These are phyloP conservation scores for Lasiosphaeria ovina DNA, from an alignment of 495 filamentous ascomycete species.

Conservation along the genomic window DNA sequence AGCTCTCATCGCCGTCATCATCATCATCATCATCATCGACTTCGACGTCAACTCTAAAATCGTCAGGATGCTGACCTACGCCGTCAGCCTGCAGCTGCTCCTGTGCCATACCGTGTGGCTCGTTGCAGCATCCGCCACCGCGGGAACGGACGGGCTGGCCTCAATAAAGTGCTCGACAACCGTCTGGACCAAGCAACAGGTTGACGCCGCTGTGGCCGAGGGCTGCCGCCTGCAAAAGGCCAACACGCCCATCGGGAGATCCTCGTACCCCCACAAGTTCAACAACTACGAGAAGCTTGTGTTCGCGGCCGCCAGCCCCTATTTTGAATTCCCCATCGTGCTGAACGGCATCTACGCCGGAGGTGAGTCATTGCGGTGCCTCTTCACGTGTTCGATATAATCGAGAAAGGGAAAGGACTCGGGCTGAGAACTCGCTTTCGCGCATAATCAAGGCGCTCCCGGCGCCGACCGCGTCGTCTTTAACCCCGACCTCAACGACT, in stretches of 20 bases:
- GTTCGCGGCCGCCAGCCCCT: constrained; percentile 20
- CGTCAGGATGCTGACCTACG: background rate
- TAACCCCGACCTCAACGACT: constrained; percentile 11
- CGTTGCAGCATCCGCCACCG: constrained; percentile 7
- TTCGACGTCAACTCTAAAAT: no score
- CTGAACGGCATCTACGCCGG: constrained; percentile 1
- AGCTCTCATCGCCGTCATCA: no score
- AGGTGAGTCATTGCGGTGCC: background rate
- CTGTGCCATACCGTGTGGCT: constrained; percentile 15
- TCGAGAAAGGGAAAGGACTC: background rate
- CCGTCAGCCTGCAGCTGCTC: constrained; percentile 1
- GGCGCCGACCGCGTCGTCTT: constrained; percentile 29
- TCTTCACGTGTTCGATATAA: background rate
- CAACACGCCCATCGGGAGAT: constrained; percentile 20
- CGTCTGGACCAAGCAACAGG: constrained; percentile 16
- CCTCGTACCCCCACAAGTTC: constrained; percentile 32
- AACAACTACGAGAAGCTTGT: constrained; percentile 26
- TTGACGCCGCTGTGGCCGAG: constrained; percentile 25
- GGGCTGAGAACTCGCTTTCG: constrained; percentile 3
- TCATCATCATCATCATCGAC: no score
- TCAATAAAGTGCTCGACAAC: constrained; percentile 21
- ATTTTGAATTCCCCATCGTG: constrained; percentile 32
- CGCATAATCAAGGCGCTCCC: constrained; percentile 18
- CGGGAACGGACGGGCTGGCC: constrained; percentile 18
- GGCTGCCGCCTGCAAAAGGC: constrained; percentile 22